Evolutionary conservation across 2,329 filamentous ascomycete species (phyloP).

Genomic region (Neocucurbitaria cava): DNA sequence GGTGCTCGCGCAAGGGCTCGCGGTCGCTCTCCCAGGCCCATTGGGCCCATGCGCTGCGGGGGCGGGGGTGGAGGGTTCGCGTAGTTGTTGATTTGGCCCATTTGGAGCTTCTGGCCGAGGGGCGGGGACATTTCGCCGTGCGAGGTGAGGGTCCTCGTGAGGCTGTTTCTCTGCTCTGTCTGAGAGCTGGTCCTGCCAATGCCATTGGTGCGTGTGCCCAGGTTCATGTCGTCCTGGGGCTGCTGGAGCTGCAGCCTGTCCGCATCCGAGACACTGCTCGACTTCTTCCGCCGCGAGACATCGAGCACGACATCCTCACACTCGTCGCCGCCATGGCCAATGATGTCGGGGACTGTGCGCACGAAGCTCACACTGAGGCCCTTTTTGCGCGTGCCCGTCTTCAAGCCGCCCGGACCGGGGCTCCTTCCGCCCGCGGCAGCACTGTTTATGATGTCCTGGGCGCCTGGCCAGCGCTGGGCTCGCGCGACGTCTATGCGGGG

Average conservation of each 20-base stretch:
- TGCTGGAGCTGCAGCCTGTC: conserved; percentile 25
- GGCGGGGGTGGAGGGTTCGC: conserved; percentile 35
- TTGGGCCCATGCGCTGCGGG: conserved; percentile 39
- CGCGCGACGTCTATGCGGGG: conserved; percentile 58
- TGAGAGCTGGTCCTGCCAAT: conserved; percentile 36
- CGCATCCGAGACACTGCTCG: conserved; percentile 6
- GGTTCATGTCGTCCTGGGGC: conserved; percentile 40
- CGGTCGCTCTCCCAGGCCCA: conserved; percentile 46
- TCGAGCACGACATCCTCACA: conserved; percentile 74
- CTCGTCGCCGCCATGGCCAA: conserved; percentile 92
- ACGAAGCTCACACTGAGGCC: conserved; percentile 78
- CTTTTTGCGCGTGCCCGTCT: conserved; percentile 59
- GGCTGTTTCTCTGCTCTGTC: conserved; percentile 36
- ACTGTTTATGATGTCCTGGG: conserved; percentile 52
- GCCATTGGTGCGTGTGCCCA: conserved; percentile 34
- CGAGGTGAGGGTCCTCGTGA: conserved; percentile 44
- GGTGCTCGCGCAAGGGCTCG: conserved; percentile 38
- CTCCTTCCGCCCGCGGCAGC: conserved; percentile 40
- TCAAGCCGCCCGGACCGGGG: conserved; percentile 46
- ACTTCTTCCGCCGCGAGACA: conserved; percentile 66
- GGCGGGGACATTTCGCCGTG: conserved; percentile 46
- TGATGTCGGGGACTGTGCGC: conserved; percentile 76
- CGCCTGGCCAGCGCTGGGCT: conserved; percentile 60
- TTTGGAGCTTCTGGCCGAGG: conserved; percentile 45
- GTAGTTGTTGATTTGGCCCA: conserved; percentile 45